These are phyloP conservation scores for Xylaria sp. DNA, from an alignment of 2,329 filamentous ascomycete genomes.

Conservation along the genomic window DNA sequence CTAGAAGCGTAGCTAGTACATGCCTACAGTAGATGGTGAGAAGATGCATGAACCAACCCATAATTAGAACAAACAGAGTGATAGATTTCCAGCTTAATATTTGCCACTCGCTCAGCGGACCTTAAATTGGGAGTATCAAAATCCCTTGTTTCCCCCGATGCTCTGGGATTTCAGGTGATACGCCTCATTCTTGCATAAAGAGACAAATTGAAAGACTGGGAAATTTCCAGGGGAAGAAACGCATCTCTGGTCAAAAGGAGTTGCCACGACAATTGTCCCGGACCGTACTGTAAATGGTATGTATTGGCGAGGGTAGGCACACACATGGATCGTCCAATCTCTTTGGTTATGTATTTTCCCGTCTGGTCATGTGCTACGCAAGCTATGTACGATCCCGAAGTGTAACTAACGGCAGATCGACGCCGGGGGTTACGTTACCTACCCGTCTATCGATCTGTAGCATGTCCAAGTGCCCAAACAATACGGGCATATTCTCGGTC, in stretches of 20 bases:
- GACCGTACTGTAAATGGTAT: neutral
- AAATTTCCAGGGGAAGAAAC: neutral
- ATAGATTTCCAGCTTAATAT: neutral
- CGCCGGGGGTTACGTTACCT: neutral
- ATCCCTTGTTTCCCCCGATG: neutral
- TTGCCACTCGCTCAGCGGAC: slow-evolving; percentile 12
- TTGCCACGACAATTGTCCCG: neutral
- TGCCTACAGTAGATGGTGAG: neutral
- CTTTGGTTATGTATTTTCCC: neutral
- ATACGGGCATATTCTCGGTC: no score
- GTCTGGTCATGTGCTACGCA: neutral
- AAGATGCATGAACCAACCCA: slow-evolving; percentile 9
- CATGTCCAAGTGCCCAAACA: neutral
- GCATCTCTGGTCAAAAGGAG: neutral
- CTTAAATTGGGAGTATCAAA: neutral
- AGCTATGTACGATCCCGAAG: neutral
- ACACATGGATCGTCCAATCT: neutral
- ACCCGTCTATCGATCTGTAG: neutral
- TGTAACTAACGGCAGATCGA: neutral
- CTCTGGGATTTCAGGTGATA: neutral
- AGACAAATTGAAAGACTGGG: neutral
- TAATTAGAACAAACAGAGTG: slow-evolving; percentile 20
- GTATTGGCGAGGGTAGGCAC: no score
- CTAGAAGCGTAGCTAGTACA: neutral
- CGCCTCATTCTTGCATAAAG: neutral